Base-by-base conservation (phyloP, 192 early-diverging fungal species). In the Podila verticillata region DNA sequence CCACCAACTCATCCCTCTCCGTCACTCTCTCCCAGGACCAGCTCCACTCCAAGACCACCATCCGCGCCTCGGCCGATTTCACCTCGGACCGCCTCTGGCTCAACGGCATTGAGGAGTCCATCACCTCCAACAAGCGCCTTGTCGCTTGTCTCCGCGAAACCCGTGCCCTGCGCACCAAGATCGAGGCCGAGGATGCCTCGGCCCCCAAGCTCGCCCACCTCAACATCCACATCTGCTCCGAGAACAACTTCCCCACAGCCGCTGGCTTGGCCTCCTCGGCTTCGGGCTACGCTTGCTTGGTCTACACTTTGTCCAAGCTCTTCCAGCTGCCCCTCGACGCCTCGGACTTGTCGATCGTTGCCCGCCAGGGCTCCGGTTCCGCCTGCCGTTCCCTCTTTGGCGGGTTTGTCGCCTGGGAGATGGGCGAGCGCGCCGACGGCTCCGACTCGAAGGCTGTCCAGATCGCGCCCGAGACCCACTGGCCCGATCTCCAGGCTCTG, bases 211-310 rank as follows among this genome's bases (percentile, higher is more conserved):
- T 98, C 44, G 90, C 95, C 0, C 66, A 70, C 34, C 91, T 88
- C 77, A 61, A 82, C n/a, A 78, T 99, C 61, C 95, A 95, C 70
- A 91, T 99, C 51, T 93, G 91, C 77, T 98, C 97, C n/a, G 94
- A 93, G 69, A 99, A 99, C 91, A 99, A 99, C 86, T 99, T 99
- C 86, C 98, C 98, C 22, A 99, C 98, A 7, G 98, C 98, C 28
- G 98, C 98, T 1, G 98, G 98, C 9, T 87, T 99, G 31, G 98
- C 98, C 9, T 99, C 97, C 56, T 96, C 95, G 10, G 98, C 98
- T 15, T 95, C 95, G 29, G 98, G 98, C 7, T 97, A 96, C 47
- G 97, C 98, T 30, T 95, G 94, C 70, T 85, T 99, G 60, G 95
- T 96, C 31, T 96, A 91, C 61, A 92, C 95, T 0, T 82, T 99